Evolutionary conservation across 2,329 filamentous ascomycete species (phyloP).

Genomic region (Aspergillus chevalieri): DNA sequence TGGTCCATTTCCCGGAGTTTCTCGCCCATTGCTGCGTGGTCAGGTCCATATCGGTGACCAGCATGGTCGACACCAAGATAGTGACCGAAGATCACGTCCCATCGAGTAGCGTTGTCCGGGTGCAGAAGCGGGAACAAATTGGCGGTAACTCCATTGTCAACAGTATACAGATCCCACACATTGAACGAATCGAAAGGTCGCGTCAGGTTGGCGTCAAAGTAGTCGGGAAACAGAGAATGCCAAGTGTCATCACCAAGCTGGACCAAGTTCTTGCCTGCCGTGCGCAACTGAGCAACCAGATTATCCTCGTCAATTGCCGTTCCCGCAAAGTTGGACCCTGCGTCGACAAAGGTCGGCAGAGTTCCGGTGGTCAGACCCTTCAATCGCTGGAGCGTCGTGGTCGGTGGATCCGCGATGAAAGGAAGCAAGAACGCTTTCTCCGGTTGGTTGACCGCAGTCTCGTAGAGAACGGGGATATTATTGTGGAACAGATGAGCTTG

Average conservation of each 20-base stretch:
- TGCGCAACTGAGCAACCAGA: slow-evolving; percentile 57
- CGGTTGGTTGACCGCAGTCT: slow-evolving; percentile 67
- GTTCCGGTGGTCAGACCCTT: slow-evolving; percentile 95
- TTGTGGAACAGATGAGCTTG: slow-evolving; percentile 69
- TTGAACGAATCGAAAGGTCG: slow-evolving; percentile 94
- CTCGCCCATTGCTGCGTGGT: slow-evolving; percentile 82
- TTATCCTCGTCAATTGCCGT: slow-evolving; percentile 94
- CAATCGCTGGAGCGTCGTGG: slow-evolving; percentile 81
- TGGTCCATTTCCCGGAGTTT: slow-evolving; percentile 89
- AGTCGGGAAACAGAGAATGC: slow-evolving; percentile 86
- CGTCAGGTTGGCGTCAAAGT: slow-evolving; percentile 83
- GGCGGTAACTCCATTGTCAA: slow-evolving; percentile 89
- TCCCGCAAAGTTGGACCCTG: slow-evolving; percentile 90
- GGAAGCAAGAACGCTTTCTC: slow-evolving; percentile 82
- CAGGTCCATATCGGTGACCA: slow-evolving; percentile 89
- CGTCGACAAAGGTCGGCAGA: slow-evolving; percentile 86
- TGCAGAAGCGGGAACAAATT: slow-evolving; percentile 74
- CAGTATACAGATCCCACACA: slow-evolving; percentile 94
- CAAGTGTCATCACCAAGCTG: slow-evolving; percentile 98
- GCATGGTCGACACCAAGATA: slow-evolving; percentile 95
- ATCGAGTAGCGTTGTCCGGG: slow-evolving; percentile 58
- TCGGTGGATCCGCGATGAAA: slow-evolving; percentile 96
- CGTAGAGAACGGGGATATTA: slow-evolving; percentile 78
- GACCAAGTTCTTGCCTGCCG: slow-evolving; percentile 69
- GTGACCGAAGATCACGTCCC: slow-evolving; percentile 94